Evolutionary conservation across 192 early-diverging fungal species (phyloP).

Genomic region (Tieghemiomyces parasiticus): DNA sequence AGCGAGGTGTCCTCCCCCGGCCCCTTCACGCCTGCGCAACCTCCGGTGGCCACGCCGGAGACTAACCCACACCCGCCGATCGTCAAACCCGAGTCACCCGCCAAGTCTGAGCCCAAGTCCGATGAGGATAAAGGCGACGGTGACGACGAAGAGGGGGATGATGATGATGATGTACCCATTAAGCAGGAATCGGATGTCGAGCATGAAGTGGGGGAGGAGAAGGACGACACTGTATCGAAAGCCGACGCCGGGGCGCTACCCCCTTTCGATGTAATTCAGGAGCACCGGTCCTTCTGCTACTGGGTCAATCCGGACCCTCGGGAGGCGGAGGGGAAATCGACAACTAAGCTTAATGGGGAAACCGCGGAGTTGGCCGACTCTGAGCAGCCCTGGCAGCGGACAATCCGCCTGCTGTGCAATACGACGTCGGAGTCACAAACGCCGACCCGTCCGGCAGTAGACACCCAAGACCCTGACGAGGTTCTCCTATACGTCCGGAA

Average conservation of each 20-base stretch:
- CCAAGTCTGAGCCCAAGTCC: too few relatives aligned
- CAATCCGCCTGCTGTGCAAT: not conserved
- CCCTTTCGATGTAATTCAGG: conserved; percentile 18
- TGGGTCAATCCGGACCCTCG: conserved; percentile 13
- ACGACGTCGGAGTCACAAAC: not conserved
- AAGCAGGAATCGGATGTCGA: too few relatives aligned
- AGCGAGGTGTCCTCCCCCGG: not conserved
- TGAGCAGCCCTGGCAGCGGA: not conserved
- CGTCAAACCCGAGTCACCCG: too few relatives aligned
- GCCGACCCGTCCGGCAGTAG: not conserved
- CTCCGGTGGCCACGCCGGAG: too few relatives aligned
- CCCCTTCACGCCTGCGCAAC: too few relatives aligned
- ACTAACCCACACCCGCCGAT: too few relatives aligned
- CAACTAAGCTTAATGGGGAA: not conserved
- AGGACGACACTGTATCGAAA: too few relatives aligned
- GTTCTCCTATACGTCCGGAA: not conserved
- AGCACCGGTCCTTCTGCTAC: conserved; percentile 32
- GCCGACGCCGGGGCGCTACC: too few relatives aligned
- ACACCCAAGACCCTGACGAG: not conserved
- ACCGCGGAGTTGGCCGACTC: not conserved
- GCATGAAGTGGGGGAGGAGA: too few relatives aligned
- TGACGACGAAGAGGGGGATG: too few relatives aligned
- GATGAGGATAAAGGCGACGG: too few relatives aligned
- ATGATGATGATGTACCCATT: too few relatives aligned
- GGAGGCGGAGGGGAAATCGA: not conserved